A percentile compares a stretch with the other conserved stretches of the same genome.
Evolutionary conservation across 805 yeast species (phyloP).

Genomic region (Starmerella apicola): DNA sequence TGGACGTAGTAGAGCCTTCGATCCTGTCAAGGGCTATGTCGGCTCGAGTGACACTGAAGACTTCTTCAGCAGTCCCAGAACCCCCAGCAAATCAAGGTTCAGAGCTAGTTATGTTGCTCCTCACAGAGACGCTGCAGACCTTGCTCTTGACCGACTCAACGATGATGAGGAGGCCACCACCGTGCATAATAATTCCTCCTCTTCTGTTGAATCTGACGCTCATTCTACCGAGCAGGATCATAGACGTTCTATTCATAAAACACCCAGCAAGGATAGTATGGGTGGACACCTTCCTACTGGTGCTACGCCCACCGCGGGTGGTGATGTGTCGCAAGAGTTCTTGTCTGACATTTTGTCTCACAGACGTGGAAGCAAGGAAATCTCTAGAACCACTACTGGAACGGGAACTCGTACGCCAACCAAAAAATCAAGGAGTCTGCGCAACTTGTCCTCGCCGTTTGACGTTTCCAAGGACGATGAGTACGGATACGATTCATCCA

Average conservation of each 20-base stretch:
- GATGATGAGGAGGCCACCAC: not conserved
- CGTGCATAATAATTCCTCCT: not conserved
- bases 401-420: too few relatives aligned
- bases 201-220: not conserved
- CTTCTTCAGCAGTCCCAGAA: not conserved
- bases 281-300: not conserved
- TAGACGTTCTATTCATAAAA: not conserved
- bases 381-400: not conserved
- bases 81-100: too few relatives aligned
- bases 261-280: not conserved
- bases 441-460: too few relatives aligned
- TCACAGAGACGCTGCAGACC: too few relatives aligned
- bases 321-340: slow-evolving; percentile 11
- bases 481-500: too few relatives aligned
- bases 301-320: too few relatives aligned
- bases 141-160: too few relatives aligned
- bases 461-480: too few relatives aligned
- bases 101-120: too few relatives aligned
- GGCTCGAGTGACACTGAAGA: not conserved
- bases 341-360: slow-evolving; percentile 11
- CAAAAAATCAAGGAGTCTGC: too few relatives aligned
- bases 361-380: not conserved
- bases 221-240: not conserved
- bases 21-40: too few relatives aligned
- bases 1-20: not conserved